Conservation (phyloP, 2,329 filamentous ascomycete genomes). For the Colletotrichum aenigma region DNA sequence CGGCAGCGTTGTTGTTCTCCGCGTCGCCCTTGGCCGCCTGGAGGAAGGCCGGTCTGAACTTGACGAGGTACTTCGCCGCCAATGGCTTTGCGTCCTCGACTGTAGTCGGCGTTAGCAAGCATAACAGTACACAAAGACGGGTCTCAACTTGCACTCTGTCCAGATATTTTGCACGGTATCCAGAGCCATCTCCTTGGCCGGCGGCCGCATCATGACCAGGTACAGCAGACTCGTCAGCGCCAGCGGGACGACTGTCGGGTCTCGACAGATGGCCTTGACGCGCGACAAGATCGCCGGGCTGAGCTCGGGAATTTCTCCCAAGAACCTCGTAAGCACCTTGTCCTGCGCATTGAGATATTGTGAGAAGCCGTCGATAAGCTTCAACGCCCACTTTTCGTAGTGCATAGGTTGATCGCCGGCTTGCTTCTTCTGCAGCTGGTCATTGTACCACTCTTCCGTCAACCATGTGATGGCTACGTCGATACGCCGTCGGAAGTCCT, state of each 20-base stretch:
- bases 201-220: constrained; percentile 70
- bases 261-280: constrained; percentile 70
- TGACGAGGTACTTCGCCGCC: constrained; percentile 65
- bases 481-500: constrained; percentile 89
- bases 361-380: constrained; percentile 85
- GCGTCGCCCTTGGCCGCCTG: constrained; percentile 32
- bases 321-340: constrained; percentile 85
- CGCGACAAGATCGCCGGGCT: constrained; percentile 73
- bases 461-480: constrained; percentile 93
- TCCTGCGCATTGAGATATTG: constrained; percentile 92
- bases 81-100: constrained; percentile 67
- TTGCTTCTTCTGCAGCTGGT: constrained; percentile 57
- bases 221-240: constrained; percentile 70
- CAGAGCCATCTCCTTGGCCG: constrained; percentile 65
- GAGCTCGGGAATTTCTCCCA: constrained; percentile 88
- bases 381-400: constrained; percentile 80
- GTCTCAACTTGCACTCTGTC: constrained; percentile 61
- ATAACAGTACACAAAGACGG: neutral
- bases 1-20: constrained; percentile 17
- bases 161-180: constrained; percentile 71
- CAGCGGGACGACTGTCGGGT: constrained; percentile 67
- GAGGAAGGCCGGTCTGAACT: constrained; percentile 61
- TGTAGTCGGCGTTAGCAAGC: constrained; percentile 31
- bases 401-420: constrained; percentile 59
- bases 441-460: constrained; percentile 98